Percentiles rank a stretch among this genome's conserved stretches.
These are phyloP conservation scores for Phytopythium ostracodes DNA, from an alignment of 352 stramenopile genomes.

Conservation along the genomic window DNA sequence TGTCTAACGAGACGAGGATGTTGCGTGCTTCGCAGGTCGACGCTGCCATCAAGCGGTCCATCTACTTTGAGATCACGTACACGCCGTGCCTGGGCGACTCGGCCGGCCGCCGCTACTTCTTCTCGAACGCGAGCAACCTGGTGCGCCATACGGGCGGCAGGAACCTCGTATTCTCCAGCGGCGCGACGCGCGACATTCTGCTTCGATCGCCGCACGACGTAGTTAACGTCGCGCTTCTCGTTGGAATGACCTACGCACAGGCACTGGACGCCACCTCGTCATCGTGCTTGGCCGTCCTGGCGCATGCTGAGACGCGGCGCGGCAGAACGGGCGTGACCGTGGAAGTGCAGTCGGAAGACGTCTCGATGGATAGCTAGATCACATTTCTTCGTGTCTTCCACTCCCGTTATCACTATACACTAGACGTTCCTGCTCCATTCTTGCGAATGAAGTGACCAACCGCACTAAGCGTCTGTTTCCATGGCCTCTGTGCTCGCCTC, in stretches of 20 bases:
- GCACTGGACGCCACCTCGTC: slow-evolving; percentile 63
- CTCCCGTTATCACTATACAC: neutral
- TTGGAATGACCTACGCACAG: slow-evolving; percentile 67
- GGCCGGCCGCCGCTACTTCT: slow-evolving; percentile 77
- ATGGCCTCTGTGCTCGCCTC: slow-evolving; percentile 14
- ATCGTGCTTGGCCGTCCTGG: slow-evolving; percentile 47
- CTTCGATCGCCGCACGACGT: slow-evolving; percentile 80
- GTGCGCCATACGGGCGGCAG: slow-evolving; percentile 65
- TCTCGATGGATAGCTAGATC: slow-evolving; percentile 41
- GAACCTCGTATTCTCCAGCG: slow-evolving; percentile 71
- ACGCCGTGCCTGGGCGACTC: slow-evolving; percentile 71
- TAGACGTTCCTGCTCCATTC: neutral
- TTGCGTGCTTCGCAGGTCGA: slow-evolving; percentile 35
- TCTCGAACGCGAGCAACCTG: slow-evolving; percentile 79
- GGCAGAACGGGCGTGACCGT: slow-evolving; percentile 41
- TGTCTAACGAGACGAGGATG: neutral
- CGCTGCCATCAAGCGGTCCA: slow-evolving; percentile 58
- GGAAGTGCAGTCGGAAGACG: slow-evolving; percentile 23
- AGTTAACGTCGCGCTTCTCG: slow-evolving; percentile 71
- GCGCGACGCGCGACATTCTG: slow-evolving; percentile 67
- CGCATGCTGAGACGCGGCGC: slow-evolving; percentile 53
- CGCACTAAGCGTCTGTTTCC: slow-evolving; percentile 20
- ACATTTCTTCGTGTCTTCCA: neutral
- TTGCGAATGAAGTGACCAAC: neutral
- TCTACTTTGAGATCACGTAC: slow-evolving; percentile 85